Evolutionary conservation across 495 filamentous ascomycete genomes (phyloP).

Genomic region (Tuber indicum): DNA sequence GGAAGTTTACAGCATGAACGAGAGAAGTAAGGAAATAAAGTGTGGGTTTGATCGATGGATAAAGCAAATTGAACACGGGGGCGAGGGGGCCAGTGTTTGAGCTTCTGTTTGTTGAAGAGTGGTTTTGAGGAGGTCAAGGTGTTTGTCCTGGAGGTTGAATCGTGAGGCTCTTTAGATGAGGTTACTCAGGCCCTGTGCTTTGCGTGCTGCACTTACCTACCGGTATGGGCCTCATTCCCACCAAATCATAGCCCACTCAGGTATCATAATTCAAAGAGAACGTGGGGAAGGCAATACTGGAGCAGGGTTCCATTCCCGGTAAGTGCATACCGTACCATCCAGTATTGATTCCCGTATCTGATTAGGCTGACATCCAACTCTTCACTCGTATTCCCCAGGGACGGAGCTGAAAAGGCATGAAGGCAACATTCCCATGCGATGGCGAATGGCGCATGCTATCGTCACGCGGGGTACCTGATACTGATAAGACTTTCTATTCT

Average conservation of each 20-base stretch:
- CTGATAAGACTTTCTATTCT: background rate
- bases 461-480: background rate
- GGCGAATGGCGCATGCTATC: background rate
- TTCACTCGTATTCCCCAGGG: background rate
- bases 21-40: background rate
- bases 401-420: background rate
- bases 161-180: background rate
- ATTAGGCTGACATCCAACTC: background rate
- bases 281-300: background rate
- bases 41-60: background rate
- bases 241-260: background rate
- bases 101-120: background rate
- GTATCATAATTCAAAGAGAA: background rate
- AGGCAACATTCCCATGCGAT: background rate
- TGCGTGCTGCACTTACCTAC: background rate
- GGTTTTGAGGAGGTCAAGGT: background rate
- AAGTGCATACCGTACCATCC: background rate
- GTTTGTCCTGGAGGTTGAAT: background rate
- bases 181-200: background rate
- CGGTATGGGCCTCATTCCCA: background rate
- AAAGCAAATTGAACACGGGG: background rate
- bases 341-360: background rate
- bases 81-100: background rate
- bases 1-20: background rate
- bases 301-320: background rate